Base-by-base conservation (phyloP, 2,329 filamentous ascomycete species). In the Aspergillus costaricaensis region DNA sequence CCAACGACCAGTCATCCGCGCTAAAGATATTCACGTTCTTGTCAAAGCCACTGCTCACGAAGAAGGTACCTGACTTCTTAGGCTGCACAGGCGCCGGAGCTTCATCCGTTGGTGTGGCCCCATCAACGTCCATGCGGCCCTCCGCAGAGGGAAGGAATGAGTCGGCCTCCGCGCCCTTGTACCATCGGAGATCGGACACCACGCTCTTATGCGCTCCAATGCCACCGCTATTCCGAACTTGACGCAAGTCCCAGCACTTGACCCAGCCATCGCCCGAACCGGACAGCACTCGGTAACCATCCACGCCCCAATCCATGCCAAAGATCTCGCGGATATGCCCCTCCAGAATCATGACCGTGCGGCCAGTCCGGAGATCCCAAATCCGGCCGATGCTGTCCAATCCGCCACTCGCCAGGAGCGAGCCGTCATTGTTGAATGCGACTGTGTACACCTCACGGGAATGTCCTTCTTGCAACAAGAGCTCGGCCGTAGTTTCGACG, bases 201-300 rank as follows among this genome's bases (percentile, higher is more conserved):
- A 95, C 90, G 65, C 92, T 94, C 53, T 87, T 89, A 75, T 99
- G 95, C 6, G 95, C 94, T 52, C 94, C 95, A 23, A 99, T 90
- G 17, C 90, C 91, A 12, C 91, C 94, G 0, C 86, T 89, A 64
- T 88, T 88, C 68, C 90, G 86, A 52, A 98, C 93, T 70, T 95
- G 94, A 49, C 95, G 88, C 55, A 99, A 84, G 73, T 99, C 95
- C 95, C 95, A 99, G 78, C 94, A 97, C 77, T 97, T 98, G 71
- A 96, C 88, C 86, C 95, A 98, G 17, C 94, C 94, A 72, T 99
- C 95, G 2, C 89, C 92, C 14, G 92, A 96, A 1, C 92, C 93
- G 0, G 92, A 92, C n/a, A 98, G 81, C 8, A 98, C 86, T n/a
- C 95, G 87, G 74, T 96, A 89, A 5, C 94, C 92, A 72, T 99